Evolutionary conservation across 352 stramenopile species (phyloP).

Genomic region (Peronospora farinosa): DNA sequence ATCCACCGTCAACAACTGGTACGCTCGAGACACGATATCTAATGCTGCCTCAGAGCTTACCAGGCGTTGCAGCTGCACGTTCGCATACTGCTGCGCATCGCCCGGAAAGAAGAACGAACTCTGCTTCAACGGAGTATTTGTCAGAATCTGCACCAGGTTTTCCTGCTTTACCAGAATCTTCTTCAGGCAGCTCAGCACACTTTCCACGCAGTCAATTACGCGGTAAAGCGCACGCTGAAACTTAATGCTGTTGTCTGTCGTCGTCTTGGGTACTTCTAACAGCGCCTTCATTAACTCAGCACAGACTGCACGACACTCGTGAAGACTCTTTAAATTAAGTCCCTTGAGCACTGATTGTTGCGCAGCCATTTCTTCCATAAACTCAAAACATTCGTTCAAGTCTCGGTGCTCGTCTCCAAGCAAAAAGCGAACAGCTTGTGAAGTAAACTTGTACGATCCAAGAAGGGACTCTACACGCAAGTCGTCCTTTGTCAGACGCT

Average conservation of each 20-base stretch:
- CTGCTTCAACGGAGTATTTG: constrained; percentile 76
- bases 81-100: constrained; percentile 77
- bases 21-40: constrained; percentile 79
- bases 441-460: constrained; percentile 85
- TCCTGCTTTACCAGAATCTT: constrained; percentile 82
- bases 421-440: constrained; percentile 69
- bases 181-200: constrained; percentile 79
- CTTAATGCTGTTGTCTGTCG: constrained; percentile 78
- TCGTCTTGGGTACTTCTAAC: constrained; percentile 72
- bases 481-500: constrained; percentile 80
- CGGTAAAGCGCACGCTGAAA: constrained; percentile 80
- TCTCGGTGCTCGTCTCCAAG: constrained; percentile 82
- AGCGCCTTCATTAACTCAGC: constrained; percentile 84
- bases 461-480: constrained; percentile 75
- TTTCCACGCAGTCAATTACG: constrained; percentile 81
- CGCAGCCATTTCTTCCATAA: constrained; percentile 77
- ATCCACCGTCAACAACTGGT: constrained; percentile 83
- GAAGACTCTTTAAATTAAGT: constrained; percentile 73
- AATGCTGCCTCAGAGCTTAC: constrained; percentile 78
- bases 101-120: constrained; percentile 87
- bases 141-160: constrained; percentile 80
- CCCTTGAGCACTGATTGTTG: constrained; percentile 76
- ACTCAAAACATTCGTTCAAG: constrained; percentile 78
- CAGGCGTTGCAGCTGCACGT: constrained; percentile 66
- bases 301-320: constrained; percentile 57